These are phyloP conservation scores for Sugiyamaella marilandica DNA, from an alignment of 805 yeast genomes.

Conservation along the genomic window DNA sequence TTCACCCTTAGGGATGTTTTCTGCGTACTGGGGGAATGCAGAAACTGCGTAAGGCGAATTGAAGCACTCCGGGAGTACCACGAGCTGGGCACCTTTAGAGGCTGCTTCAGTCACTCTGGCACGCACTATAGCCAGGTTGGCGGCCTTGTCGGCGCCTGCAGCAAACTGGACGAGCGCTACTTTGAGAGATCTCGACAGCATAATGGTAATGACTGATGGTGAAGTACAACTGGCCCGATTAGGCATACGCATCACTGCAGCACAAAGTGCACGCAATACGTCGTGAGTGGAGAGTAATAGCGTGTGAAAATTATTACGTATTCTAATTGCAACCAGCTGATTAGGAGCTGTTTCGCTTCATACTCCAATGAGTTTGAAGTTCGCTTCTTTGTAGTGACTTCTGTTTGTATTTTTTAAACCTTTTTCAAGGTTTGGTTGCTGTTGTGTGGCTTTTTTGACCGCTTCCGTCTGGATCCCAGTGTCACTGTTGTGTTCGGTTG, in stretches of 20 bases:
- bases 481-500: no score
- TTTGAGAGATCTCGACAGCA: conserved; percentile 53
- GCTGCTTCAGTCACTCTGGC: conserved; percentile 64
- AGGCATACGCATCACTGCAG: background rate
- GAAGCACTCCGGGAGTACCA: conserved; percentile 93
- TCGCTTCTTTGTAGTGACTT: no score
- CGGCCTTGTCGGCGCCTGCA: conserved; percentile 75
- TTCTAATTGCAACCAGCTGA: no score
- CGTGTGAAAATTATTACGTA: no score
- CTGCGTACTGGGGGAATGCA: conserved; percentile 85
- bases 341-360: no score
- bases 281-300: no score
- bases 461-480: no score
- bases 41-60: conserved; percentile 90
- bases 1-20: conserved; percentile 67
- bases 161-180: conserved; percentile 81
- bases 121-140: conserved; percentile 67
- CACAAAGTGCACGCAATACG: background rate
- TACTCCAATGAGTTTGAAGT: no score
- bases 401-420: no score
- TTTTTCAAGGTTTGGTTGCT: no score
- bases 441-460: no score
- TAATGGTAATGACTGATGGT: background rate
- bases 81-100: conserved; percentile 57
- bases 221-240: background rate